These are phyloP conservation scores for Fraxinus nigra DNA, from an alignment of 305 asterid species.

Conservation along the genomic window DNA sequence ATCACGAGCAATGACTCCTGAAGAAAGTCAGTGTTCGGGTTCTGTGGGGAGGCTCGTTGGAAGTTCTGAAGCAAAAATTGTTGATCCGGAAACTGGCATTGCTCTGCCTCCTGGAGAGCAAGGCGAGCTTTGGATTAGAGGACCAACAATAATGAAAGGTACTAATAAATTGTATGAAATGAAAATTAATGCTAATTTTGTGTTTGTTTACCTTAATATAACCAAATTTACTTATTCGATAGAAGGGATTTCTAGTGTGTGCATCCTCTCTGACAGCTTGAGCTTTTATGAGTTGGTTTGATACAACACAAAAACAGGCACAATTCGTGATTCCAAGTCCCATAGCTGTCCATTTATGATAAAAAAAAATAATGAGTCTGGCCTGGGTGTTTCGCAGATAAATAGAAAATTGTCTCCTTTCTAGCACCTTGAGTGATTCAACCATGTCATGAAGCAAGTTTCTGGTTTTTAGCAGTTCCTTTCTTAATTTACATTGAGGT, in stretches of 20 bases:
- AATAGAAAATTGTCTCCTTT: not conserved
- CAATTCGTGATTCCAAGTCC: not conserved
- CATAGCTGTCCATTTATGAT: not conserved
- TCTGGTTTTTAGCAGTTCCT: not conserved
- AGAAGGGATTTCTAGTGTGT: not conserved
- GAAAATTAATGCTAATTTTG: not conserved
- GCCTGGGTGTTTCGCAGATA: not conserved
- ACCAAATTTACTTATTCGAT: not conserved
- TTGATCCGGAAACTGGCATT: slow-evolving; percentile 43
- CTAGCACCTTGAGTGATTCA: not conserved
- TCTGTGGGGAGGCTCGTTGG: slow-evolving; percentile 42
- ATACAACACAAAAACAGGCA: not conserved
- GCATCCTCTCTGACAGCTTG: not conserved
- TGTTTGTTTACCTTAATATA: not conserved
- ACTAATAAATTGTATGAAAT: not conserved
- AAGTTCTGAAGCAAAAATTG: slow-evolving; percentile 47
- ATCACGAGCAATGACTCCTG: slow-evolving; percentile 28
- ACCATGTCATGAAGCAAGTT: not conserved
- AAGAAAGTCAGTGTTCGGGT: slow-evolving; percentile 40
- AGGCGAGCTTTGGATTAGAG: slow-evolving; percentile 65
- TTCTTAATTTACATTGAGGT: not conserved
- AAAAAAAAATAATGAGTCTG: not conserved
- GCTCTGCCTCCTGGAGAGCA: slow-evolving; percentile 43
- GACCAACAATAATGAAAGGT: slow-evolving; percentile 61
- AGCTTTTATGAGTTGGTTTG: not conserved